Evolutionary conservation across 2,329 filamentous ascomycete species (phyloP), one percentile per base, ranked within the genome.

Genomic region (Colletotrichum abscissum): DNA sequence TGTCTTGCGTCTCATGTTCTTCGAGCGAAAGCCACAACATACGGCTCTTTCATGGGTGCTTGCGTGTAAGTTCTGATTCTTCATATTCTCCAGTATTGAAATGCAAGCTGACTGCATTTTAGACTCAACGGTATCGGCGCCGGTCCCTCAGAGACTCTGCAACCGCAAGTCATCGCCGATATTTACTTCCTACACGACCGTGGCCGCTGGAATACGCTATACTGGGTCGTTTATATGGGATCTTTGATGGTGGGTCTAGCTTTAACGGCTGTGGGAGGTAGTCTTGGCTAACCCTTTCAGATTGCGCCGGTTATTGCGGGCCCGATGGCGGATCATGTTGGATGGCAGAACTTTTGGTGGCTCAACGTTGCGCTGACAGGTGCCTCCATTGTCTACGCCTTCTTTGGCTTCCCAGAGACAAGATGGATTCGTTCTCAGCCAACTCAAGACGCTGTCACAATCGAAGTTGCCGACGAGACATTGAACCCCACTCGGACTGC

Each of bases 331-430:
- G 82, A 88, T 56, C 85, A 88, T 46, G 78, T 87, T 4, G 90
- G 90, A 60, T 92, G 89, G 88, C 83, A 89, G 30, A 90, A 83
- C 77, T 92, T 92, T 79, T 92, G 90, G 88, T 92, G 90, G 90
- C 83, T 92, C 74, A 92, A 92, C 75, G 87, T 89, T 2, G 91
- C 79, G 1, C 63, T 92, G 1, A 80, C 90, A 2, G 86, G 82
- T 1, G 77, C 88, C 4, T 85, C 86, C 0, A 80, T 88, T 26
- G 35, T 91, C 5, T 82, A 89, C 77, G 84, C 88, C 42, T 78
- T 92, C 33, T 89, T 91, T 77, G 82, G 42, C 7, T 49, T 49
- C 7, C 42, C 42, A 3, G 42, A 49, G 42, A 49, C 42, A n/a
- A 49, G 42, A 8, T 49, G 42, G 42, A 19, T 49, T 49, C 42